These are phyloP conservation scores for Mucor indicus DNA, from an alignment of 371 early-diverging fungal species.

Conservation along the genomic window DNA sequence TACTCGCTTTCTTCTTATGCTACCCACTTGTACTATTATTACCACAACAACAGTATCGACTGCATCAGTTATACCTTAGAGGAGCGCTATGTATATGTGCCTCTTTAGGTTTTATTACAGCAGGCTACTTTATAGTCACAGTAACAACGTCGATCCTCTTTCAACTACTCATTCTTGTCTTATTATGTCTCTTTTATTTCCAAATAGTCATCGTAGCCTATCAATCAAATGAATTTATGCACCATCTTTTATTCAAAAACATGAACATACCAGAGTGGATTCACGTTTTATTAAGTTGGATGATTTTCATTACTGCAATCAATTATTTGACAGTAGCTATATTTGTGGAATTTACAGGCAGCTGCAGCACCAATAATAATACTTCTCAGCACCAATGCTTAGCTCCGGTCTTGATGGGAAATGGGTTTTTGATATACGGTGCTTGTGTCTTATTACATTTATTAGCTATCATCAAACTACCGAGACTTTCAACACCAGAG, in stretches of 20 bases:
- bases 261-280: too few species aligned
- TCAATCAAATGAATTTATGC: too few species aligned
- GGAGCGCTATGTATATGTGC: too few species aligned
- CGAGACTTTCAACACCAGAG: constrained; percentile 40
- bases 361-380: constrained; percentile 11
- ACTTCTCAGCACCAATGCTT: constrained; percentile 16
- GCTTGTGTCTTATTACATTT: constrained; percentile 32
- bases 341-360: constrained; percentile 26
- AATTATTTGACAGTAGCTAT: constrained; percentile 26
- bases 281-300: background rate
- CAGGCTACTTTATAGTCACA: too few species aligned
- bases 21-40: constrained; percentile 37
- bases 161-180: too few species aligned
- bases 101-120: too few species aligned
- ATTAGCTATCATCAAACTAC: constrained; percentile 29
- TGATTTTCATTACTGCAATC: constrained; percentile 22
- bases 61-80: too few species aligned
- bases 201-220: too few species aligned
- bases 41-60: constrained; percentile 30
- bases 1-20: constrained; percentile 35
- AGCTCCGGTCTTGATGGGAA: constrained; percentile 35
- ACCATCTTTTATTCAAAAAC: too few species aligned
- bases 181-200: too few species aligned
- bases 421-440: constrained; percentile 38
- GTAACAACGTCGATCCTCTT: constrained; percentile 15